These are phyloP conservation scores for Erythrophleum ivorense DNA, from an alignment of 331 rosid species.

Conservation along the genomic window DNA sequence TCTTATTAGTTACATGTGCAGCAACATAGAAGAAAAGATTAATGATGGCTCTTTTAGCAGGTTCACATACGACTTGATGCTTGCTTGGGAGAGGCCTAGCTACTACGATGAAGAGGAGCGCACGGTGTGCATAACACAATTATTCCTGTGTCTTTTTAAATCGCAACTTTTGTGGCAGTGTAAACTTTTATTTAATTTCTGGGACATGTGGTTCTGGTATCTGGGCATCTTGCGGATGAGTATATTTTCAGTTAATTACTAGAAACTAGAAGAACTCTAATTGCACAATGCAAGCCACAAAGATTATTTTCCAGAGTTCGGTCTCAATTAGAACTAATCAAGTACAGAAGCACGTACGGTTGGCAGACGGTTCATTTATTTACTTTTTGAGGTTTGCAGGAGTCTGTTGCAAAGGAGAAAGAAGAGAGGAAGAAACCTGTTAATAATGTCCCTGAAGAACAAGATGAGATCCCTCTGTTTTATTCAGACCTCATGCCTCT, in stretches of 20 bases:
- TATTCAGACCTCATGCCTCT: slow-evolving; percentile 95
- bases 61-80: slow-evolving; percentile 81
- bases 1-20: slow-evolving; percentile 47
- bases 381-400: slow-evolving; percentile 53
- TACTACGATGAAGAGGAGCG: slow-evolving; percentile 50
- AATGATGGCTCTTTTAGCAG: slow-evolving; percentile 68
- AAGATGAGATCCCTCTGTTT: slow-evolving; percentile 81
- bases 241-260: neutral
- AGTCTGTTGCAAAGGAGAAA: slow-evolving; percentile 68
- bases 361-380: slow-evolving; percentile 1
- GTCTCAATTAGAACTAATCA: neutral
- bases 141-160: neutral
- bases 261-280: neutral
- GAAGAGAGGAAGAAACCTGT: slow-evolving; percentile 59
- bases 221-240: neutral
- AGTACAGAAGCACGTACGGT: neutral
- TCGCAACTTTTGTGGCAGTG: neutral
- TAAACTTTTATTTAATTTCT: neutral
- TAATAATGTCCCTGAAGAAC: slow-evolving; percentile 44
- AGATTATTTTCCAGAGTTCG: neutral
- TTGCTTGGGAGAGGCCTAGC: slow-evolving; percentile 86
- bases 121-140: slow-evolving; percentile 40
- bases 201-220: neutral
- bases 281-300: neutral
- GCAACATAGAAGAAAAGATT: slow-evolving; percentile 57